Evolutionary conservation across 352 stramenopile genomes (phyloP).

Genomic region (Globisporangium barbulae): DNA sequence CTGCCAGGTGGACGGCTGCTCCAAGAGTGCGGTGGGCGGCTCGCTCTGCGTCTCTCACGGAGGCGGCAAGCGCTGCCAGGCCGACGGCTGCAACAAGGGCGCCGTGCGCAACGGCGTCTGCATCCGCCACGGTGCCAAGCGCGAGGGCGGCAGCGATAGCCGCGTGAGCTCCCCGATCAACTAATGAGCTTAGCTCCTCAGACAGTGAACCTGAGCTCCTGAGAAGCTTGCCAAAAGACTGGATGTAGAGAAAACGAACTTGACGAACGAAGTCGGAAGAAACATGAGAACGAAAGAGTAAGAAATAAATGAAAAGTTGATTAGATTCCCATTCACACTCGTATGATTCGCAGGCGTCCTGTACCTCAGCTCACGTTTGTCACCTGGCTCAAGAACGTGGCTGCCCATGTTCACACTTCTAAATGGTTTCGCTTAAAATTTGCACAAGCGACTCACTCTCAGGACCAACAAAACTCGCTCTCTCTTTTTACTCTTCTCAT

Average conservation of each 20-base stretch:
- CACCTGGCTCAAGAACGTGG: neutral
- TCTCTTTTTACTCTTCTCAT: slow-evolving; percentile 17
- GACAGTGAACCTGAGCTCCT: neutral
- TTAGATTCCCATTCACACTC: too few relatives aligned
- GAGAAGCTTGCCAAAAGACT: neutral
- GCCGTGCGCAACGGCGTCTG: slow-evolving; percentile 83
- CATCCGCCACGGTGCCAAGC: slow-evolving; percentile 81
- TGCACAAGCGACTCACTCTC: neutral
- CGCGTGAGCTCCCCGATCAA: slow-evolving; percentile 14
- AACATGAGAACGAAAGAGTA: too few relatives aligned
- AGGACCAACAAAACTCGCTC: neutral
- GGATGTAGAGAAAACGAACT: neutral
- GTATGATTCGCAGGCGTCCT: too few relatives aligned
- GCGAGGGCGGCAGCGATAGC: slow-evolving; percentile 31
- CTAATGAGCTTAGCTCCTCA: slow-evolving; percentile 5
- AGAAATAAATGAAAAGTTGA: neutral
- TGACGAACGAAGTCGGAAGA: neutral
- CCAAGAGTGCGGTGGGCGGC: slow-evolving; percentile 63
- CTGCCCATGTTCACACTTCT: neutral
- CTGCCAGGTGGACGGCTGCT: slow-evolving; percentile 64
- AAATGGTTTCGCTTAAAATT: neutral
- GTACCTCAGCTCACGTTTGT: too few relatives aligned
- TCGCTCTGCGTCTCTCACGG: slow-evolving; percentile 69
- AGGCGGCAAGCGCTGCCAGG: slow-evolving; percentile 69
- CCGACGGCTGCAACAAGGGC: slow-evolving; percentile 77